Evolutionary conservation across 2,329 filamentous ascomycete genomes (phyloP).

Genomic region (Stagonosporopsis chrysanthemi): DNA sequence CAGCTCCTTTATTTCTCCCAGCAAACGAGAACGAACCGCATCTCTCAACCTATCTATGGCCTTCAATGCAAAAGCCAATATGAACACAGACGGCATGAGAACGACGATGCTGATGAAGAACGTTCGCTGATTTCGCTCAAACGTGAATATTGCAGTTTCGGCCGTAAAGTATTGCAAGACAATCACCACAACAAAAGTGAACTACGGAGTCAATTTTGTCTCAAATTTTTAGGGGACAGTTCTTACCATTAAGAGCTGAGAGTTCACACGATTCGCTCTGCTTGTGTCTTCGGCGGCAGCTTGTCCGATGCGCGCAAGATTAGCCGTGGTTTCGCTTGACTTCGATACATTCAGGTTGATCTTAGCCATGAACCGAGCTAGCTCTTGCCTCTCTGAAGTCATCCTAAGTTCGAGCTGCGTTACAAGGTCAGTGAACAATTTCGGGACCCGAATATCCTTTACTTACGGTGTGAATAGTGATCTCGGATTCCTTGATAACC

Average conservation of each 20-base stretch:
- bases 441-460: not conserved
- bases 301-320: not conserved
- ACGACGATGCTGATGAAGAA: not conserved
- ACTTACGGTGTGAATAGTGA: not conserved
- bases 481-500: not conserved
- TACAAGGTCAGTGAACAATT: not conserved
- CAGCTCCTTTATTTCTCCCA: not conserved
- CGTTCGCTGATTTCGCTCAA: not conserved
- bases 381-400: not conserved
- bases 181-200: not conserved
- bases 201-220: not conserved
- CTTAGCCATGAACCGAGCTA: not conserved
- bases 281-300: not conserved
- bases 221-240: no score
- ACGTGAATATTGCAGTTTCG: not conserved
- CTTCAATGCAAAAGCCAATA: not conserved
- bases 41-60: not conserved
- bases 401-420: not conserved
- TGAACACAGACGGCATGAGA: not conserved
- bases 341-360: not conserved
- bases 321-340: not conserved
- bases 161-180: not conserved
- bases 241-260: not conserved
- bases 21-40: not conserved
- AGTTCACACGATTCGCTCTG: not conserved